phyloP scores from a whole-genome alignment of 768 basidiomycete species.

The Exidia glandulosa region DNA sequence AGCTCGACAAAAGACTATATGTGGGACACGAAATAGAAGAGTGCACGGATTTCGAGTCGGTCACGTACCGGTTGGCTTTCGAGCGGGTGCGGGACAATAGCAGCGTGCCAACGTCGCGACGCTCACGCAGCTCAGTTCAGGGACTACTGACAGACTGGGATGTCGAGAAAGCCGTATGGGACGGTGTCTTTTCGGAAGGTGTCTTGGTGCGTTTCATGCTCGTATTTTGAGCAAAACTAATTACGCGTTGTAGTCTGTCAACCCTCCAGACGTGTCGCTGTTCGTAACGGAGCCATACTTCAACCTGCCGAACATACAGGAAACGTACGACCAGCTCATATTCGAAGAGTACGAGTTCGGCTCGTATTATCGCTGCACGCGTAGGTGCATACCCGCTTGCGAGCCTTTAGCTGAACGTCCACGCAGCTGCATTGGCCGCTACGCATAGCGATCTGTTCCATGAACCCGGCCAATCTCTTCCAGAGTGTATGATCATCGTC shows the following conservation, averaged over 20 bases:
- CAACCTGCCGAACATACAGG: conserved; percentile 85
- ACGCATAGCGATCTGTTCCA: not conserved
- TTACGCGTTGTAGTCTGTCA: conserved; percentile 38
- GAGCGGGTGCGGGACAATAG: conserved; percentile 53
- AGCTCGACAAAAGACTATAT: conserved; percentile 71
- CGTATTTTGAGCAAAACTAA: conserved; percentile 28
- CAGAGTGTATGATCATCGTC: conserved; percentile 74
- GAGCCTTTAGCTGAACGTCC: conserved; percentile 13
- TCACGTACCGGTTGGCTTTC: conserved; percentile 76
- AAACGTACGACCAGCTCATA: conserved; percentile 87
- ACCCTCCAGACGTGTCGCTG: conserved; percentile 61
- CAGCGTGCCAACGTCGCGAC: conserved; percentile 4
- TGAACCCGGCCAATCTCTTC: conserved; percentile 24
- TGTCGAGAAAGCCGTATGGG: conserved; percentile 90
- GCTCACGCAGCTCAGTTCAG: conserved; percentile 32
- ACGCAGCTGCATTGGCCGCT: not conserved
- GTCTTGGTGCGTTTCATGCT: conserved; percentile 30
- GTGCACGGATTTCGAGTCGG: conserved; percentile 70
- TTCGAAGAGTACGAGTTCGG: conserved; percentile 95
- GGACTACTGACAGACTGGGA: conserved; percentile 94
- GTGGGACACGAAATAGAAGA: conserved; percentile 73
- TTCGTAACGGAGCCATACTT: conserved; percentile 91
- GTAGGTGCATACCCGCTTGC: conserved; percentile 35
- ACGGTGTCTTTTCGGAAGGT: conserved; percentile 69
- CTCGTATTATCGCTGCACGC: conserved; percentile 68